Evolutionary conservation across 306 rosid genomes (phyloP).

Genomic region (Myrica gale): DNA sequence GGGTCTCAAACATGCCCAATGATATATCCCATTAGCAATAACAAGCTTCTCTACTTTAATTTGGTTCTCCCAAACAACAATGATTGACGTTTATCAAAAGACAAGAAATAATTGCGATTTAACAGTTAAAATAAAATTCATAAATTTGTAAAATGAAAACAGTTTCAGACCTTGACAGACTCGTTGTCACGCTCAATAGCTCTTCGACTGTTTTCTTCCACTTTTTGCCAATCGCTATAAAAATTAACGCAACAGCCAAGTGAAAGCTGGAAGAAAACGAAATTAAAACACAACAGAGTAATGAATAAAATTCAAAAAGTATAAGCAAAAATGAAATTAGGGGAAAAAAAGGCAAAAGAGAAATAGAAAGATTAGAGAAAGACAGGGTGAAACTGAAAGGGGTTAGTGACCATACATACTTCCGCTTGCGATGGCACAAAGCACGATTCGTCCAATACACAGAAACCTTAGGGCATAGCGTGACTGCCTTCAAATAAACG

Average conservation of each 20-base stretch:
- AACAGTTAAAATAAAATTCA: not conserved
- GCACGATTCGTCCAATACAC: constrained; percentile 91
- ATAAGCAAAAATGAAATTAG: not conserved
- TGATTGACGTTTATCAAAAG: not conserved
- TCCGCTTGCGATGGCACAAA: constrained; percentile 82
- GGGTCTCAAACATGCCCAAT: no score
- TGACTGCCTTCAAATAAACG: constrained; percentile 49
- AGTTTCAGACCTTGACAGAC: constrained; percentile 65
- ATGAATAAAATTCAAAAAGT: not conserved
- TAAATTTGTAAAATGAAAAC: constrained; percentile 7
- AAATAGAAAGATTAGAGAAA: not conserved
- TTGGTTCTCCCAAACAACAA: not conserved
- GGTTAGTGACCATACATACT: constrained; percentile 52
- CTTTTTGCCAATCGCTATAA: constrained; percentile 83
- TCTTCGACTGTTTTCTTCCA: constrained; percentile 77
- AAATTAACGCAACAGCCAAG: not conserved
- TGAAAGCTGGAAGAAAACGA: not conserved
- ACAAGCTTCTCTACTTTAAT: no score
- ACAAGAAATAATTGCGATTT: not conserved
- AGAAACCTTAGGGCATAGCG: constrained; percentile 79
- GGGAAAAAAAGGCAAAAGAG: not conserved
- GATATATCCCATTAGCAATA: no score
- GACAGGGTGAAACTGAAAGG: not conserved
- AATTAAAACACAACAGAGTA: constrained; percentile 5
- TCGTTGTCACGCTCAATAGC: constrained; percentile 73